Evolutionary conservation across 345 rosid genomes (phyloP), one percentile per base, ranked within the genome.

Genomic region (Lepidium didymum): DNA sequence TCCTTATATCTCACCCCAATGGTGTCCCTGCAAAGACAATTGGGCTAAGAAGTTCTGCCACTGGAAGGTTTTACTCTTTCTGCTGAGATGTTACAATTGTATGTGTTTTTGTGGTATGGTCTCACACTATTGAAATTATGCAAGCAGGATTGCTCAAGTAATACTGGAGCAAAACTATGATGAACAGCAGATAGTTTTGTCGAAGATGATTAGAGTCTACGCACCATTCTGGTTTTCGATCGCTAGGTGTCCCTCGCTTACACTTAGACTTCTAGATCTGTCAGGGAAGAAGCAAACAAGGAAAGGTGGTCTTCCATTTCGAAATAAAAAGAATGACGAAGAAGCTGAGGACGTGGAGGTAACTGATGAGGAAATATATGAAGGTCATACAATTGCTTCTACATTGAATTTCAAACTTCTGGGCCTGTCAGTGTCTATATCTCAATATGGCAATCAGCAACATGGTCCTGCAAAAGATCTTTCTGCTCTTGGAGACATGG

Each of bases 401-500:
- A 83, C 88, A 36, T 75, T 94, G 79, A 94, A 94, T 82, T 94
- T 94, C 70, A 87, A 85, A 40, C 15, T 70, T 33, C 50, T 80
- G 71, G 88, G 95, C 44, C 82, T 94, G 13, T 89, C 91, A 63
- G 90, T 82, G 51, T 84, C 96, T 54, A 66, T 91, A 68, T 59
- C 82, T 51, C 83, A 70, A 42, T 64, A 79, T 62, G 78, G 82
- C 69, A 76, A 73, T 56, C 88, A 82, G 61, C 81, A 67, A 57
- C 78, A 82, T 78, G 99, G 95, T 70, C 92, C 96, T 18, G 76
- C 79, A 63, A 87, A 85, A 70, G 90, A 89, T 81, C 92, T 94
- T 72, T 89, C 95, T 64, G 79, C 92, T 62, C 95, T 94, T 38
- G 91, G 91, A 68, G 91, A 94, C 82, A 81, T 94, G 99, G 99